Evolutionary conservation across 108 stramenopile species (phyloP).

Genomic region (Conticribra guillardii): DNA sequence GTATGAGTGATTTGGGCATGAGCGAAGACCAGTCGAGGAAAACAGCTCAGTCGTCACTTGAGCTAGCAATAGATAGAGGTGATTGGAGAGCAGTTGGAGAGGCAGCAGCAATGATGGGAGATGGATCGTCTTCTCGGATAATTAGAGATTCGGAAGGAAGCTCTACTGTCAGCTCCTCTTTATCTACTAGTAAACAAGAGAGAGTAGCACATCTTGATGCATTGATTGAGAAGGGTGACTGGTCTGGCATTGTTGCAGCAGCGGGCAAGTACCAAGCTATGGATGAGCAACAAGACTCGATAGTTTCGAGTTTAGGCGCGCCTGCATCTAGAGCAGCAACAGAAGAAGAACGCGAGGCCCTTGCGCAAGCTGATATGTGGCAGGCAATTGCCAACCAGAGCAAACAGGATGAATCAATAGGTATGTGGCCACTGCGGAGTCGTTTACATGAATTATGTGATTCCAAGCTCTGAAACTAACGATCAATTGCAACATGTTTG

Average conservation of each 20-base stretch:
- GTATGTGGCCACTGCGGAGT: no score
- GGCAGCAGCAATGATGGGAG: constrained; percentile 60
- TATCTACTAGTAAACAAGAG: constrained; percentile 36
- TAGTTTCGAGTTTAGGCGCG: constrained; percentile 4
- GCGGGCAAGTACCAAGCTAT: constrained; percentile 58
- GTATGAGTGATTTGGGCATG: constrained; percentile 25
- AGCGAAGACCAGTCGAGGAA: constrained; percentile 4
- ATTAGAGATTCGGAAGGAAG: constrained; percentile 2
- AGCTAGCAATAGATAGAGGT: constrained; percentile 73
- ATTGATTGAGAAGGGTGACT: constrained; percentile 80
- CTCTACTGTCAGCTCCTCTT: constrained; percentile 7
- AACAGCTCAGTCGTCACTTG: constrained; percentile 34
- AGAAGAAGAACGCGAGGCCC: constrained; percentile 80
- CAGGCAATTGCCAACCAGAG: constrained; percentile 79
- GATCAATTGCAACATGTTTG: no score
- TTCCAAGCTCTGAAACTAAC: no score
- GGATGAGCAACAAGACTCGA: constrained; percentile 14
- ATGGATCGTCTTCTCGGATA: constrained; percentile 3
- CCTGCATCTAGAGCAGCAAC: neutral
- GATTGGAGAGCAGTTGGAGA: constrained; percentile 93
- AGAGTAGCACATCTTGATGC: constrained; percentile 68
- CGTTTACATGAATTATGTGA: no score
- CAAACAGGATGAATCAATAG: constrained; percentile 52
- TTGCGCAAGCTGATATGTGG: constrained; percentile 85
- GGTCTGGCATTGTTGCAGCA: constrained; percentile 77